Conservation (phyloP, 2,329 filamentous ascomycete species). For the Trichoderma koningii region DNA sequence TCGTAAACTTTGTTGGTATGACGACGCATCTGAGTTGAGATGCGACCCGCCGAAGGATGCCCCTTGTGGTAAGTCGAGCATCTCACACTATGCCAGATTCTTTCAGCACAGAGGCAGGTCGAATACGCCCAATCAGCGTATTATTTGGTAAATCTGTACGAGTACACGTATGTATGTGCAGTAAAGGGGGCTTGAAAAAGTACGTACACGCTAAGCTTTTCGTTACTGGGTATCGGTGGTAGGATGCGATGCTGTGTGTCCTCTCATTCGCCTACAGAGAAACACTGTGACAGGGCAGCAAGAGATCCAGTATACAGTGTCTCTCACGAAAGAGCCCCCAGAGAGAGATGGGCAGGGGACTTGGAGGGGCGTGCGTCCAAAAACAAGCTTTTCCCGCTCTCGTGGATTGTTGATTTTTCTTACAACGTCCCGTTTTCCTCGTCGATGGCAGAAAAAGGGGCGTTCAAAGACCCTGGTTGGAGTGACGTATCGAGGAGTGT, state of each 20-base stretch:
- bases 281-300: neutral
- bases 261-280: no score
- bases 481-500: neutral
- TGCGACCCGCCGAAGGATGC: neutral
- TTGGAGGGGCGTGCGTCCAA: conserved; percentile 5
- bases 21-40: neutral
- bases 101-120: no score
- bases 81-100: neutral
- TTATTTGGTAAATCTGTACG: no score
- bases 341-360: neutral
- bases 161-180: no score
- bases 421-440: no score
- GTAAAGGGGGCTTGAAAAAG: no score
- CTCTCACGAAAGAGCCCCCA: neutral
- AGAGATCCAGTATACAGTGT: conserved; percentile 4
- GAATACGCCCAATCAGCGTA: no score
- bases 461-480: neutral
- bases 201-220: no score
- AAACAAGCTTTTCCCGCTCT: conserved; percentile 12
- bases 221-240: no score
- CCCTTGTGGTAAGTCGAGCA: neutral
- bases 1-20: neutral
- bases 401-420: no score
- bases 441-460: no score
- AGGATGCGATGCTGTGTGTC: no score